Evolutionary conservation across 257 asterid species (phyloP).

Genomic region (Lithospermum erythrorhizon): DNA sequence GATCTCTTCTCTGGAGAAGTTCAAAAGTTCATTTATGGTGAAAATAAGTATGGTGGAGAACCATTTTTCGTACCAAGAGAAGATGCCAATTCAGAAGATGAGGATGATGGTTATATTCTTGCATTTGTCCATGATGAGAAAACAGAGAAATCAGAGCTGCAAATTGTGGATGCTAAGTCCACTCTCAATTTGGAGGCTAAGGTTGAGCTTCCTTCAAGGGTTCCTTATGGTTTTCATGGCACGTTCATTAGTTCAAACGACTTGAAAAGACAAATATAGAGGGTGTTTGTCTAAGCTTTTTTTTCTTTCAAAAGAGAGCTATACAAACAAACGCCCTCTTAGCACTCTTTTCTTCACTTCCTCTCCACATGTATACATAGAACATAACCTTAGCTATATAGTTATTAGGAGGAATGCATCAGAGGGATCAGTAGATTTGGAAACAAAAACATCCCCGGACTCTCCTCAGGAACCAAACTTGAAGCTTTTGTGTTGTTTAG

Average conservation of each 20-base stretch:
- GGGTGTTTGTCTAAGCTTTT: not conserved
- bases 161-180: constrained; percentile 19
- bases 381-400: not conserved
- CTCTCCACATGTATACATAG: no score
- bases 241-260: constrained; percentile 28
- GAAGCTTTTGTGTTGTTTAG: constrained; percentile 2
- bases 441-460: constrained; percentile 2
- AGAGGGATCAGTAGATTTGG: constrained; percentile 1
- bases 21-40: constrained; percentile 26
- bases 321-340: no score
- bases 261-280: constrained; percentile 8
- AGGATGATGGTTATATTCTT: constrained; percentile 33
- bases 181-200: constrained; percentile 20
- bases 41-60: constrained; percentile 29
- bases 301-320: no score
- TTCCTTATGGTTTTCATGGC: constrained; percentile 42
- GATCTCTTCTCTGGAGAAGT: constrained; percentile 22
- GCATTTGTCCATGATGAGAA: constrained; percentile 34
- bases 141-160: constrained; percentile 28
- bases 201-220: constrained; percentile 28
- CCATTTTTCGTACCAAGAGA: constrained; percentile 26
- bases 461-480: constrained; percentile 2
- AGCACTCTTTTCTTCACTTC: not conserved
- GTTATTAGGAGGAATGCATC: not conserved
- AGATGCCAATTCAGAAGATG: constrained; percentile 4